phyloP scores from a whole-genome alignment of 208 protist species.

The Plasmodiophora brassicae region DNA sequence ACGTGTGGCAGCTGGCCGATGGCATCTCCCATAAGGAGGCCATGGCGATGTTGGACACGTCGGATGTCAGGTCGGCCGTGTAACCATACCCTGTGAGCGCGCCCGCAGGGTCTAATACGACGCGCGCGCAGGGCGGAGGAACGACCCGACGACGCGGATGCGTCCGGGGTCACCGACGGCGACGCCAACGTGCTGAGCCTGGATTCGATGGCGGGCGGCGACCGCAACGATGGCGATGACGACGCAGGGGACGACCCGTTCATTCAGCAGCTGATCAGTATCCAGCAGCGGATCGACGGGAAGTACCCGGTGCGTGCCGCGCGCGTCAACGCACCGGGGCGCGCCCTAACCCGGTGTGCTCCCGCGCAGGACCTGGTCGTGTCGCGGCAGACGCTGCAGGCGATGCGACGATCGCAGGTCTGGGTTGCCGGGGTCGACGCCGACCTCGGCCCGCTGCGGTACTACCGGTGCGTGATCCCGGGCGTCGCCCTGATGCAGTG shows the following conservation, averaged over 20 bases:
- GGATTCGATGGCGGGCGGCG: background rate
- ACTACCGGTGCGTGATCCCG: background rate
- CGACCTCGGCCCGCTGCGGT: background rate
- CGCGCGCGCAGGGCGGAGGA: too few relatives aligned
- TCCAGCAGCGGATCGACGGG: background rate
- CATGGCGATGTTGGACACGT: background rate
- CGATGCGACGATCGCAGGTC: background rate
- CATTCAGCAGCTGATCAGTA: background rate
- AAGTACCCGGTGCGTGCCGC: background rate
- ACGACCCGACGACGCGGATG: too few relatives aligned
- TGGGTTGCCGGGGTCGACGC: background rate
- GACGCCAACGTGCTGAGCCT: background rate
- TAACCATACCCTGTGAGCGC: too few relatives aligned
- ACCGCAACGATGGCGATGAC: background rate
- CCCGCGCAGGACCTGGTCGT: background rate
- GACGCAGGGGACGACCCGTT: background rate
- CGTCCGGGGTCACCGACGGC: too few relatives aligned
- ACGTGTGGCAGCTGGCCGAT: background rate
- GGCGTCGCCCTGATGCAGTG: background rate
- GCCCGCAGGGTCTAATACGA: too few relatives aligned
- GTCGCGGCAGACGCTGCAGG: background rate
- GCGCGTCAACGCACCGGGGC: background rate
- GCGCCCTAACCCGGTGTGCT: background rate
- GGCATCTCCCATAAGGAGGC: background rate
- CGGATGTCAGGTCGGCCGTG: background rate